A percentile compares a stretch with the other conserved stretches of the same genome.
Conservation (phyloP, 1,139 yeast species). For the Zygosaccharomyces pseudobailii region DNA sequence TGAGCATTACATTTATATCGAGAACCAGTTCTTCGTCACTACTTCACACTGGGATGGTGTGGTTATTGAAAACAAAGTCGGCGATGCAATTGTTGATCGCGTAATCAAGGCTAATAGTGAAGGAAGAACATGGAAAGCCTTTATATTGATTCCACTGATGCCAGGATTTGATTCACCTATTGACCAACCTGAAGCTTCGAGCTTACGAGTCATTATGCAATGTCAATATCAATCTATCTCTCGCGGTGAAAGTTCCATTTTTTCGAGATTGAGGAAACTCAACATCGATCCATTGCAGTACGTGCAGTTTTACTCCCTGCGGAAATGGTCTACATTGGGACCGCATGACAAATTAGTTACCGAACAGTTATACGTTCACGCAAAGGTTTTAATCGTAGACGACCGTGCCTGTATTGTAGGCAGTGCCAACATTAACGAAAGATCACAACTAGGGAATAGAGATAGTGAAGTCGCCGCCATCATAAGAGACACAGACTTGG, state of each 20-base stretch:
- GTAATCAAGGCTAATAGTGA: conserved; percentile 81
- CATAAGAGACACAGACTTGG: conserved; percentile 74
- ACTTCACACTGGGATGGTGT: conserved; percentile 84
- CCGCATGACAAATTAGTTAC: conserved; percentile 69
- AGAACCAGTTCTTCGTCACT: conserved; percentile 89
- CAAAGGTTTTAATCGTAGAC: conserved; percentile 89
- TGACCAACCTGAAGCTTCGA: conserved; percentile 88
- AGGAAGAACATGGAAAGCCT: conserved; percentile 80
- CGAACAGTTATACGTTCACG: conserved; percentile 91
- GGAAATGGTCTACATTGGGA: conserved; percentile 96
- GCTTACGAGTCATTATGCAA: conserved; percentile 93
- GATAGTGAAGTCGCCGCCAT: conserved; percentile 94
- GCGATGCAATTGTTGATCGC: conserved; percentile 94
- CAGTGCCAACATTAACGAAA: conserved; percentile 91
- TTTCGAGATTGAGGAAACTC: conserved; percentile 68
- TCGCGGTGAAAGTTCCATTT: conserved; percentile 85
- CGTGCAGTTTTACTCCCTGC: conserved; percentile 82
- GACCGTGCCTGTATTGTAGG: conserved; percentile 92
- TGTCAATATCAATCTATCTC: conserved; percentile 93
- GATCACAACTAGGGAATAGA: conserved; percentile 89
- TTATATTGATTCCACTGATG: conserved; percentile 88
- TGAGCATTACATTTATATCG: conserved; percentile 89
- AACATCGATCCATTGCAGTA: conserved; percentile 89
- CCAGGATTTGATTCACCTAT: conserved; percentile 97
- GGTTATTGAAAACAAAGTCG: conserved; percentile 80